These are phyloP conservation scores for Mycena metata DNA, from an alignment of 768 basidiomycete species.

Conservation along the genomic window DNA sequence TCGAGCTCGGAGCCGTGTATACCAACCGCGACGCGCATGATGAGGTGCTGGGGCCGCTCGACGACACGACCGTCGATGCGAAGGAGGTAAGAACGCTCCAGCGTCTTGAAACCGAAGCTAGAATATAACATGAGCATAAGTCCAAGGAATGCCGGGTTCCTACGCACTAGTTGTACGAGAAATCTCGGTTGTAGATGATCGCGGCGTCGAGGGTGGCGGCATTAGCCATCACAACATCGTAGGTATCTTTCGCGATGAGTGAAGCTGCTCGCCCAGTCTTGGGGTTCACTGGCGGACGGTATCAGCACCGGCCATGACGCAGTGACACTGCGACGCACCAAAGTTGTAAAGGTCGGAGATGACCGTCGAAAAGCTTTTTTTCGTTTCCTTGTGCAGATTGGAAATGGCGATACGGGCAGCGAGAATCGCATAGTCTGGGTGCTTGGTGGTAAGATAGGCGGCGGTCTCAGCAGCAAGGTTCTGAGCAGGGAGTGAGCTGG, in stretches of 20 bases:
- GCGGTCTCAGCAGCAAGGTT: constrained; percentile 98
- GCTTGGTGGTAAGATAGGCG: constrained; percentile 96
- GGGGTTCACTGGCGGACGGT: constrained; percentile 79
- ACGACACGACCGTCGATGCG: constrained; percentile 95
- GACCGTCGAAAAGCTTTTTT: constrained; percentile 95
- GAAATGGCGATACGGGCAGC: constrained; percentile 99
- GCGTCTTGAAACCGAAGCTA: constrained; percentile 99
- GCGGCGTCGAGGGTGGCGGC: constrained; percentile 92
- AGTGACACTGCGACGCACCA: constrained; percentile 58
- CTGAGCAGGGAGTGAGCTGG: constrained; percentile 81
- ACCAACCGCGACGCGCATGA: constrained; percentile 99
- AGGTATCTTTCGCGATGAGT: constrained; percentile 93
- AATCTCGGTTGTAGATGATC: constrained; percentile 99
- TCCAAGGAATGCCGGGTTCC: neutral
- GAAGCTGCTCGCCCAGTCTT: constrained; percentile 90
- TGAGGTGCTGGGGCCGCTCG: constrained; percentile 98
- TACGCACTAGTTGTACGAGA: constrained; percentile 93
- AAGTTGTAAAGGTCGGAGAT: constrained; percentile 92
- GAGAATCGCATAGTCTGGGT: constrained; percentile 98
- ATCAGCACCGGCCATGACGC: neutral
- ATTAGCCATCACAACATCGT: constrained; percentile 84
- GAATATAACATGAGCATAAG: constrained; percentile 15
- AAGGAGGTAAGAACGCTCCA: constrained; percentile 97
- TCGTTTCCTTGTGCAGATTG: constrained; percentile 99
- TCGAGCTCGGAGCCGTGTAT: constrained; percentile 94